Percentiles rank a stretch among this genome's conserved stretches.
phyloP scores from a whole-genome alignment of 495 filamentous ascomycete species.

The Hyaloscypha hepaticicola region DNA sequence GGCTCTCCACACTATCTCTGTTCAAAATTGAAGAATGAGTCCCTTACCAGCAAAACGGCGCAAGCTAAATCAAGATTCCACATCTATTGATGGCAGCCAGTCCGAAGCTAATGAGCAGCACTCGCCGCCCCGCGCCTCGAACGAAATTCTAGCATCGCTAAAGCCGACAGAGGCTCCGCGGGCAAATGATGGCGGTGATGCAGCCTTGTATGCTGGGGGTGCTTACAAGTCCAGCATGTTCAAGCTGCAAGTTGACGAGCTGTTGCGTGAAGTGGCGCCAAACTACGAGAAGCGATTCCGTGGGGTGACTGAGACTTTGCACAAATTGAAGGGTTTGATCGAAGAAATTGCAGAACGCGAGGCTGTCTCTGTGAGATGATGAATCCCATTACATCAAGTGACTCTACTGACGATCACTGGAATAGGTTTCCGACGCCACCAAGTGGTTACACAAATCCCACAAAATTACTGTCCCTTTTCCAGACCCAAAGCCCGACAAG shows the following conservation, averaged over 20 bases:
- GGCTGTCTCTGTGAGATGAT: neutral
- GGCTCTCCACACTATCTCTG: neutral
- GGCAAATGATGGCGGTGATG: constrained; percentile 13
- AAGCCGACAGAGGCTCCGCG: constrained; percentile 6
- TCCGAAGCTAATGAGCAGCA: constrained; percentile 3
- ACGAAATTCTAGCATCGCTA: neutral
- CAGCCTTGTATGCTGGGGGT: constrained; percentile 30
- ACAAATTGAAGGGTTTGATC: constrained; percentile 70
- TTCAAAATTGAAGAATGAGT: constrained; percentile 15
- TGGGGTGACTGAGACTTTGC: constrained; percentile 66
- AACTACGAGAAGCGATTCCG: constrained; percentile 65
- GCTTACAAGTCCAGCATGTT: constrained; percentile 71
- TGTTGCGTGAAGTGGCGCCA: constrained; percentile 66
- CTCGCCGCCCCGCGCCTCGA: neutral
- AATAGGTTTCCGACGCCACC: constrained; percentile 64
- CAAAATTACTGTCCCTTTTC: constrained; percentile 74
- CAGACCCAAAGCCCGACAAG: constrained; percentile 68
- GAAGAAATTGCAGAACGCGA: constrained; percentile 53
- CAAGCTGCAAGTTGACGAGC: constrained; percentile 83
- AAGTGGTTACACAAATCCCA: constrained; percentile 61
- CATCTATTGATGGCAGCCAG: neutral
- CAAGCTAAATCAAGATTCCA: constrained; percentile 42
- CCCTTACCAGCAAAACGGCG: constrained; percentile 42
- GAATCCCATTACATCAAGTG: constrained; percentile 14
- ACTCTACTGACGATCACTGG: constrained; percentile 2